A percentile compares a stretch with the other conserved stretches of the same genome.
Evolutionary conservation across 176 grass and related monocot genomes (phyloP).

Genomic region (Triticum dicoccoides): DNA sequence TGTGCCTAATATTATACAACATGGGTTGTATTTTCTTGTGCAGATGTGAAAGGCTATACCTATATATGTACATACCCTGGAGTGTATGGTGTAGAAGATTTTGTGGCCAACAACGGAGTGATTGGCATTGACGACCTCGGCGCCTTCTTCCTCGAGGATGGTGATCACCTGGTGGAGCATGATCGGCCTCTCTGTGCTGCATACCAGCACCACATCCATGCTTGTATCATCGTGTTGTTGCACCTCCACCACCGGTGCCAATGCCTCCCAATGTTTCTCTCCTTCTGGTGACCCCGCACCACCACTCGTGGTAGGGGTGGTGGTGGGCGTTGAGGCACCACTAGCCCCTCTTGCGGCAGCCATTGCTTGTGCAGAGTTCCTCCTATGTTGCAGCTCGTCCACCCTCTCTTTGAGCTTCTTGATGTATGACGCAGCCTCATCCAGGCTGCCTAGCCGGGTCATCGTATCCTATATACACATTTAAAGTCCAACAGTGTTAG

Average conservation of each 20-base stretch:
- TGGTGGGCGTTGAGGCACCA: neutral
- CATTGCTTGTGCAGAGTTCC: neutral
- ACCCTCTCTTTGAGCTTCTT: constrained; percentile 53
- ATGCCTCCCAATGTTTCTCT: neutral
- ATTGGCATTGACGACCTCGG: constrained; percentile 42
- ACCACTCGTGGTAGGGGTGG: neutral
- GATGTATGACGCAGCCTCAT: constrained; percentile 51
- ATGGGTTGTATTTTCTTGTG: neutral
- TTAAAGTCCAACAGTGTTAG: too few relatives aligned
- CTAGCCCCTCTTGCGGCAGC: neutral
- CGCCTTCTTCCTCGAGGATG: constrained; percentile 76
- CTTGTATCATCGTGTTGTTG: constrained; percentile 26
- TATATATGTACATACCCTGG: constrained; percentile 33
- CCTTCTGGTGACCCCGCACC: neutral
- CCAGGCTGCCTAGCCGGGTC: constrained; percentile 43
- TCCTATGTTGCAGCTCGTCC: constrained; percentile 37
- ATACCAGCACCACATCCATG: constrained; percentile 57
- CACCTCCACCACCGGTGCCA: constrained; percentile 41
- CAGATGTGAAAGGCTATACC: neutral
- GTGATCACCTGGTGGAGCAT: constrained; percentile 51
- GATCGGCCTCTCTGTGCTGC: constrained; percentile 16
- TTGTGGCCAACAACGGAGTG: constrained; percentile 26
- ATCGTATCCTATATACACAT: constrained; percentile 23
- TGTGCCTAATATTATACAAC: neutral
- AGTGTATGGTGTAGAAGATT: constrained; percentile 57